Evolutionary conservation across 2,329 filamentous ascomycete species (phyloP).

Genomic region (Ceratocystis ficicola): DNA sequence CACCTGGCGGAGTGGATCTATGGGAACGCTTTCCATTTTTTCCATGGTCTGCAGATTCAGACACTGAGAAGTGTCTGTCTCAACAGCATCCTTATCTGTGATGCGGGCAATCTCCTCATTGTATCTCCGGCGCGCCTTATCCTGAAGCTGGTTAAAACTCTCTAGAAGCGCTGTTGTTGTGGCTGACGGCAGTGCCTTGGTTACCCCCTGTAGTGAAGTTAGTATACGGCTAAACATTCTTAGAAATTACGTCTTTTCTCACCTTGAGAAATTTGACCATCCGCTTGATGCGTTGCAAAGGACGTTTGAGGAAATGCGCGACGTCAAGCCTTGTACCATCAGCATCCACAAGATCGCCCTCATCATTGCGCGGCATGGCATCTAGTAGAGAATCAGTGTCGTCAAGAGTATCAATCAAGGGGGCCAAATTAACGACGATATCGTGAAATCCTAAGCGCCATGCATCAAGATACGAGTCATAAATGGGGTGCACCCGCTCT

Average conservation of each 20-base stretch:
- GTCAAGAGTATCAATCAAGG: constrained; percentile 42
- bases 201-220: constrained; percentile 37
- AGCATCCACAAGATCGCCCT: constrained; percentile 56
- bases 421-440: constrained; percentile 82
- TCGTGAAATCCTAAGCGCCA: constrained; percentile 94
- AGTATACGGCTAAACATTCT: not conserved
- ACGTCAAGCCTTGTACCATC: constrained; percentile 88
- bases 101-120: constrained; percentile 57
- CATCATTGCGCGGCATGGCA: constrained; percentile 47
- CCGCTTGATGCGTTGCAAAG: constrained; percentile 76
- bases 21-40: constrained; percentile 53
- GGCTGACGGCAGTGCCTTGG: constrained; percentile 41
- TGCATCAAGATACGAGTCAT: constrained; percentile 70
- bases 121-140: constrained; percentile 56
- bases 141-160: constrained; percentile 59
- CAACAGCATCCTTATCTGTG: constrained; percentile 73
- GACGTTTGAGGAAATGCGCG: constrained; percentile 80
- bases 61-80: constrained; percentile 67
- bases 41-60: constrained; percentile 68
- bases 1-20: constrained; percentile 71
- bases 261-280: constrained; percentile 73
- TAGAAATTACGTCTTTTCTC: constrained; percentile 23
- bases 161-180: constrained; percentile 32
- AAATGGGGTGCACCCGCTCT: constrained; percentile 62
- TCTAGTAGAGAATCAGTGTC: constrained; percentile 50